Base-by-base conservation (phyloP, 1,284 basidiomycete species). In the Mrakiaceae sp. region DNA sequence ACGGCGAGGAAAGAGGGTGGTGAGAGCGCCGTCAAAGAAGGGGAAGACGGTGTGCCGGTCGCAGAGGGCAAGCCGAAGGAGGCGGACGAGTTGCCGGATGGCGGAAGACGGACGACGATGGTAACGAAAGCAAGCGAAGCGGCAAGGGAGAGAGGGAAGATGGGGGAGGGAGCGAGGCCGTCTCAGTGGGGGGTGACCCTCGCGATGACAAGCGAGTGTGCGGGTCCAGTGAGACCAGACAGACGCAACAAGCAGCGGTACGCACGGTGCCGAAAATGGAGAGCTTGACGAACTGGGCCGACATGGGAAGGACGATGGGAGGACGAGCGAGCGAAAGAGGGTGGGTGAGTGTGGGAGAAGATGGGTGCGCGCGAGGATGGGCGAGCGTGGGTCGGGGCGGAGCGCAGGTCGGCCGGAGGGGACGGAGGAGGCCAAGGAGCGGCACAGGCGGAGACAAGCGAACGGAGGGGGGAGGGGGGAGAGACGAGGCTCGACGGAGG, bases 181-280 rank as follows among this genome's bases (percentile, higher is more conserved):
- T 27, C 27, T 27, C 27, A 27, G 27, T 27, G 27, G 27, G 27
- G 27, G 27, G 27, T 27, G 27, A 27, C 27, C 27, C 27, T 27
- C 27, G 27, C 27, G 27, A 27, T 27, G 27, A 27, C 27, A 27
- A 27, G 27, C 27, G 27, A 27, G 27, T 27, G 27, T 27, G 27
- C 27, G 27, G 27, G 27, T 27, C 27, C 27, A 27, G 27, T 27
- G 27, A 27, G 42, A 42, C 6, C 6, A 48, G 53, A 59, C 27
- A 12, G 8, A 9, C 51, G 40, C 16, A 49, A 42, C 27, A 59
- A 51, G 47, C 14, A 39, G 27, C 14, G 44, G 47, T 4, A 73
- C 74, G 67, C 58, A 76, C 76, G 66, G 93, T 97, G 64, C 94
- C 94, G 73, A 98, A 98, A 78, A 98, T 97, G 79, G 88, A 91